Conservation (phyloP, 1,284 basidiomycete species). For the Phellinidium pouzarii region DNA sequence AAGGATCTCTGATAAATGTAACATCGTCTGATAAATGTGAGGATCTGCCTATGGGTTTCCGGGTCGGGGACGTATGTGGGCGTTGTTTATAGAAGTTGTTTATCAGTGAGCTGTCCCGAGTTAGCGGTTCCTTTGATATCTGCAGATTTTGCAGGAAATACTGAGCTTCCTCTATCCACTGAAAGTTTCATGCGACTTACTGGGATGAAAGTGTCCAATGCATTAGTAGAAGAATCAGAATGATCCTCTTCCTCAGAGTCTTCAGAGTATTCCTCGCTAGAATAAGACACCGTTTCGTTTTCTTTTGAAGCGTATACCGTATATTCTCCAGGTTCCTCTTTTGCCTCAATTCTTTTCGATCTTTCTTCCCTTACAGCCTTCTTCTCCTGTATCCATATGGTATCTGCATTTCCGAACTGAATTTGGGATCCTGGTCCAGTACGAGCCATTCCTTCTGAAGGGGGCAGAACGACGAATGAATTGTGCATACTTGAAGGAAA, state of each 20-base stretch:
- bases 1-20: conserved; percentile 2
- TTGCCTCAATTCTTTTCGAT: background rate
- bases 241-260: background rate
- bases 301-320: background rate
- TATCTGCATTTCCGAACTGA: conserved; percentile 11
- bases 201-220: too few species aligned
- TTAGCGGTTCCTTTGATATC: background rate
- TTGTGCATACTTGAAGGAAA: conserved; percentile 9
- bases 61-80: background rate
- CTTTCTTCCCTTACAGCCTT: background rate
- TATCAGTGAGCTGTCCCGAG: background rate
- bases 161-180: background rate
- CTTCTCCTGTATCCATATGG: background rate
- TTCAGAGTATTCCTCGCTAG: background rate
- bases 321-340: background rate
- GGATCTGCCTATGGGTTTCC: background rate
- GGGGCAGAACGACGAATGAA: conserved; percentile 12
- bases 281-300: background rate
- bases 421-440: background rate
- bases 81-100: conserved; percentile 1
- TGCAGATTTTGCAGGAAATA: background rate
- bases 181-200: too few species aligned
- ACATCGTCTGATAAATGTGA: background rate
- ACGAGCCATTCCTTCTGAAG: background rate
- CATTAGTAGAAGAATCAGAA: background rate